phyloP scores from a whole-genome alignment of 2,329 filamentous ascomycete species.

The Fusarium vanettenii region DNA sequence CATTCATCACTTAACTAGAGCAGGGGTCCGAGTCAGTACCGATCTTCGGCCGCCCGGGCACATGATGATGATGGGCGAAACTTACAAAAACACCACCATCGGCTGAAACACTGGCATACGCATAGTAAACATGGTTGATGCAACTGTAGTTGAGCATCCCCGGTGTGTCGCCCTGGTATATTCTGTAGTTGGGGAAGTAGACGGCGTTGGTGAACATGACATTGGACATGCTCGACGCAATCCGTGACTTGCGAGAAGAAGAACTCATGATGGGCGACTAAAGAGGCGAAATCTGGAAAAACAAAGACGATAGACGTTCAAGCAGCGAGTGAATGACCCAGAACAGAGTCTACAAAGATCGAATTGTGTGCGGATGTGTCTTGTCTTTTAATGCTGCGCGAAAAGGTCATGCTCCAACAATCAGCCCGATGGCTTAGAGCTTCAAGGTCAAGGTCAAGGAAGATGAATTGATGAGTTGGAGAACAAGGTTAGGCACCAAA shows the following conservation, averaged over 20 bases:
- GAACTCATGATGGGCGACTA: constrained; percentile 53
- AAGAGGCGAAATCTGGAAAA: background rate
- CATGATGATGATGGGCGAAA: constrained; percentile 36
- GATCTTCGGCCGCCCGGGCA: constrained; percentile 12
- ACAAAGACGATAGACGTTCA: background rate
- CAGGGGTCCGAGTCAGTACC: constrained; percentile 42
- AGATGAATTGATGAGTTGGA: constrained; percentile 36
- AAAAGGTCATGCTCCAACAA: constrained; percentile 31
- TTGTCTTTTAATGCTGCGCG: constrained; percentile 21
- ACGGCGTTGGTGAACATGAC: constrained; percentile 78
- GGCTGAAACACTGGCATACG: constrained; percentile 78
- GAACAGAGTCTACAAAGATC: constrained; percentile 10
- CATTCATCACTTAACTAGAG: constrained; percentile 80
- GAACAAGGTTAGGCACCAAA: constrained; percentile 42
- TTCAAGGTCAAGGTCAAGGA: constrained; percentile 9
- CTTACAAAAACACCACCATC: constrained; percentile 82
- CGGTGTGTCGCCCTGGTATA: constrained; percentile 79
- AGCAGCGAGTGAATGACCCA: constrained; percentile 1
- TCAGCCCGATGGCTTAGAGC: constrained; percentile 22
- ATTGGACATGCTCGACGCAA: constrained; percentile 55
- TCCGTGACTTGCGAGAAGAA: constrained; percentile 59
- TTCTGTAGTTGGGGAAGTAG: constrained; percentile 84
- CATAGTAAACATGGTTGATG: constrained; percentile 86
- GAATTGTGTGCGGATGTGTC: constrained; percentile 27
- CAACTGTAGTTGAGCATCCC: constrained; percentile 79